A percentile compares a stretch with the other conserved stretches of the same genome.
Evolutionary conservation across 2,329 filamentous ascomycete genomes (phyloP).

Genomic region (Fusarium sarcochroum): DNA sequence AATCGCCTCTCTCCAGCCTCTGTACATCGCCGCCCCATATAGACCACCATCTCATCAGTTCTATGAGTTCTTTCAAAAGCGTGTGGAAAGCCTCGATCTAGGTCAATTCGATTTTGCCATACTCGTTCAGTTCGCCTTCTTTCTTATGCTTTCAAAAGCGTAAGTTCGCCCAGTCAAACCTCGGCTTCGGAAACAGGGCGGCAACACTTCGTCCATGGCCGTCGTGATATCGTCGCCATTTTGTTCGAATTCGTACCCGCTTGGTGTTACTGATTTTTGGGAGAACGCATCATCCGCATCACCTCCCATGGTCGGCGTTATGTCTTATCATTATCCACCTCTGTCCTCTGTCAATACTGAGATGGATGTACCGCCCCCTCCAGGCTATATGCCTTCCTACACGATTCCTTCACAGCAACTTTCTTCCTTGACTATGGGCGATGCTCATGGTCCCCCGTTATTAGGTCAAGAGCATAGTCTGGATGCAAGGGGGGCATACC

Average conservation of each 20-base stretch:
- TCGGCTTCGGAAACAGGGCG: constrained; percentile 1
- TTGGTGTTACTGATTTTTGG: constrained; percentile 25
- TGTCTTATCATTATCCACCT: constrained; percentile 66
- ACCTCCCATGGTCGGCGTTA: constrained; percentile 47
- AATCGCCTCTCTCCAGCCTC: constrained; percentile 24
- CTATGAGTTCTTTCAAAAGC: constrained; percentile 12
- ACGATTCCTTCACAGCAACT: constrained; percentile 51
- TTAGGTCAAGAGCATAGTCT: constrained; percentile 53
- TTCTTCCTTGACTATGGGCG: constrained; percentile 51
- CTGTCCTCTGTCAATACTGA: constrained; percentile 58
- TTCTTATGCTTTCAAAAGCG: constrained; percentile 5
- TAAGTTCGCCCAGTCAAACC: constrained; percentile 7
- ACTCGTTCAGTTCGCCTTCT: constrained; percentile 8
- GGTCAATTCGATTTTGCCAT: constrained; percentile 19
- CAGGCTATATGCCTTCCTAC: constrained; percentile 53
- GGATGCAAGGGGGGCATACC: constrained; percentile 64
- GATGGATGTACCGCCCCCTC: constrained; percentile 58
- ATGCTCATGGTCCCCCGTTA: constrained; percentile 53
- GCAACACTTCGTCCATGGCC: constrained; percentile 39
- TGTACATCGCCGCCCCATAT: constrained; percentile 27
- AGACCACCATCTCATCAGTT: constrained; percentile 6
- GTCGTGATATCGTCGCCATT: constrained; percentile 27
- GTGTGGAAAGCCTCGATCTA: constrained; percentile 12
- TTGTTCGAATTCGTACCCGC: constrained; percentile 28
- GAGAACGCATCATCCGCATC: constrained; percentile 21